Percentiles rank a stretch among this genome's conserved stretches.
Conservation (phyloP, 352 stramenopile species). For the Plasmopara muralis region DNA sequence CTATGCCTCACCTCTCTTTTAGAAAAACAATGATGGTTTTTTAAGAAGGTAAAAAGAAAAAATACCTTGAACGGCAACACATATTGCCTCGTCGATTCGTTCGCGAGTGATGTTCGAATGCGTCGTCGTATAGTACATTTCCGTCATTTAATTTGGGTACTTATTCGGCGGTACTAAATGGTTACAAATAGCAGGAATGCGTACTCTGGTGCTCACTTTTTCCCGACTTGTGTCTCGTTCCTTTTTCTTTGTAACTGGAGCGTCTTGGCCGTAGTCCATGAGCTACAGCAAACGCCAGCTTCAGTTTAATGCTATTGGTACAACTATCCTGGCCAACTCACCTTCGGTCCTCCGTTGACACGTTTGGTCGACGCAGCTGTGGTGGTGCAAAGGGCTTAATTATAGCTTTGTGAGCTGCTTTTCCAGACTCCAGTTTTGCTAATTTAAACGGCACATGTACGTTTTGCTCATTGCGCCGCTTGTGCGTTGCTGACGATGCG, state of each 20-base stretch:
- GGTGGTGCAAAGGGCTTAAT: constrained; percentile 40
- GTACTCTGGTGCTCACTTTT: neutral
- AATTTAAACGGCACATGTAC: constrained; percentile 12
- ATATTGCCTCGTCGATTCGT: neutral
- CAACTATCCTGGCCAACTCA: constrained; percentile 9
- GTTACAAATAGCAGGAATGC: no score
- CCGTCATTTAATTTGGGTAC: no score
- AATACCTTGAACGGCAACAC: neutral
- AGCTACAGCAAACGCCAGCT: constrained; percentile 19
- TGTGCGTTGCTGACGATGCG: constrained; percentile 3
- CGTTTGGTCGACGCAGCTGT: constrained; percentile 60
- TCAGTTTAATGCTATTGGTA: neutral
- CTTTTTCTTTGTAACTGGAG: constrained; percentile 37
- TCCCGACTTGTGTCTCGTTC: constrained; percentile 11
- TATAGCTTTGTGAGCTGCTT: constrained; percentile 9
- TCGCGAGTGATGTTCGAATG: neutral
- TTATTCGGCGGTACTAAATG: no score
- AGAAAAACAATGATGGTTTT: neutral
- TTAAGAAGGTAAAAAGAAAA: no score
- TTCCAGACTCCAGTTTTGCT: constrained; percentile 14
- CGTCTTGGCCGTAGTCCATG: constrained; percentile 68
- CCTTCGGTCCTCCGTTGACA: constrained; percentile 63
- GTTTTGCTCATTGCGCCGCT: constrained; percentile 23
- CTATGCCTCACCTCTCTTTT: constrained; percentile 49
- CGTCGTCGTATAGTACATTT: no score